Evolutionary conservation across 805 yeast species (phyloP).

Genomic region (Metschnikowia dekortorum): DNA sequence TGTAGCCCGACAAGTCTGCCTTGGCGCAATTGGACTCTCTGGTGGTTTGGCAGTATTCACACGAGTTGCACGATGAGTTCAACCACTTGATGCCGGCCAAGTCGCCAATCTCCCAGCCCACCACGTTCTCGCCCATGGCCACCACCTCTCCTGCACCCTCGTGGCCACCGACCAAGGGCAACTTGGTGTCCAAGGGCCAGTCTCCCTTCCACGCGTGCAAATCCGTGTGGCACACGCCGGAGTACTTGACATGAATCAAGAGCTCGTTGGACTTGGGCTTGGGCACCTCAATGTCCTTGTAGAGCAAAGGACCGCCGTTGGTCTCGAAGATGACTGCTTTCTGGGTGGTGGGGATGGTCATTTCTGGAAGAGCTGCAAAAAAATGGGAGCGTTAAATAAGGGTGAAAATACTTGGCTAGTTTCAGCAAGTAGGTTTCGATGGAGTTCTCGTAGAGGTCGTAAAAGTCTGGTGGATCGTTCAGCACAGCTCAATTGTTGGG

Average conservation of each 20-base stretch:
- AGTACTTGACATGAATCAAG: conserved; percentile 74
- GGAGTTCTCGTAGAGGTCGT: too few relatives aligned
- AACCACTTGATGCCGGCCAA: conserved; percentile 83
- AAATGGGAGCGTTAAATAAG: too few relatives aligned
- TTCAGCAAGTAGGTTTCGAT: too few relatives aligned
- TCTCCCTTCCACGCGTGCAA: conserved; percentile 94
- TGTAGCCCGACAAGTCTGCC: conserved; percentile 71
- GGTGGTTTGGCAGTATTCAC: conserved; percentile 68
- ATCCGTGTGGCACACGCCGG: conserved; percentile 94
- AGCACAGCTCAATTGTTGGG: too few relatives aligned
- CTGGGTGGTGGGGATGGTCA: conserved; percentile 56
- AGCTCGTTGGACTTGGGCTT: conserved; percentile 72
- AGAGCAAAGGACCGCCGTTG: conserved; percentile 58
- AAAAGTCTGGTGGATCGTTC: too few relatives aligned
- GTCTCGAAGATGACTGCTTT: conserved; percentile 68
- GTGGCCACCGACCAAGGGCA: conserved; percentile 83
- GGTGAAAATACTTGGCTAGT: too few relatives aligned
- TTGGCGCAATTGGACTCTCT: conserved; percentile 67
- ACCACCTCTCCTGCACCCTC: conserved; percentile 89
- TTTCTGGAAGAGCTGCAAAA: not conserved
- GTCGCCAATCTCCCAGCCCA: conserved; percentile 73
- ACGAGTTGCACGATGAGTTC: conserved; percentile 69
- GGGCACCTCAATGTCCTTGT: conserved; percentile 74
- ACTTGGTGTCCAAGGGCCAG: conserved; percentile 75
- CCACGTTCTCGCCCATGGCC: conserved; percentile 65